Evolutionary conservation across 257 asterid genomes (phyloP).

Genomic region (Solanum peruvianum): DNA sequence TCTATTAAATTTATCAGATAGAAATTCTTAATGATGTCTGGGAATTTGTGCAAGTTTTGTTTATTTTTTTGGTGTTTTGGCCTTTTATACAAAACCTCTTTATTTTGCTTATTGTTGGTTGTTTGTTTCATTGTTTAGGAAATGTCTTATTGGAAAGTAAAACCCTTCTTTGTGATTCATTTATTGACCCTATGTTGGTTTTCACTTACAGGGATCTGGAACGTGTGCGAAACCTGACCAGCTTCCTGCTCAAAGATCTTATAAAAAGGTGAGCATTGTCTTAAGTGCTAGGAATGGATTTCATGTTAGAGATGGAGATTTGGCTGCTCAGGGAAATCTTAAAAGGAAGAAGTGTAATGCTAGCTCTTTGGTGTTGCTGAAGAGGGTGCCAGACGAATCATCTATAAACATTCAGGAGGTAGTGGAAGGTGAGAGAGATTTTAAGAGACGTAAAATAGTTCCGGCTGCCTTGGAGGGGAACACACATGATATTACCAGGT

Average conservation of each 20-base stretch:
- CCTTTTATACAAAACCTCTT: background rate
- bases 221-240: constrained; percentile 1
- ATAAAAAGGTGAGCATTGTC: constrained; percentile 1
- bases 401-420: constrained; percentile 3
- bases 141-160: background rate
- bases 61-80: background rate
- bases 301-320: background rate
- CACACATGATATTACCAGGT: constrained; percentile 4
- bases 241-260: background rate
- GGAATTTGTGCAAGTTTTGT: background rate
- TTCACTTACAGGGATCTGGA: constrained; percentile 3
- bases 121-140: background rate
- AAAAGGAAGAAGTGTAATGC: constrained; percentile 2
- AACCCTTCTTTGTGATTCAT: background rate
- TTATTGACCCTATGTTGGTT: background rate
- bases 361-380: constrained; percentile 6
- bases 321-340: background rate
- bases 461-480: background rate
- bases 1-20: background rate
- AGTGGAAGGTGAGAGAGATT: background rate
- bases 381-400: constrained; percentile 13
- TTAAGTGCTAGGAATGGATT: background rate
- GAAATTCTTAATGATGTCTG: background rate
- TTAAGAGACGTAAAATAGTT: constrained; percentile 5
- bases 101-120: background rate